A percentile compares a stretch with the other conserved stretches of the same genome.
These are phyloP conservation scores for Aquanectria penicillioides DNA, from an alignment of 2,329 filamentous ascomycete genomes.

Conservation along the genomic window DNA sequence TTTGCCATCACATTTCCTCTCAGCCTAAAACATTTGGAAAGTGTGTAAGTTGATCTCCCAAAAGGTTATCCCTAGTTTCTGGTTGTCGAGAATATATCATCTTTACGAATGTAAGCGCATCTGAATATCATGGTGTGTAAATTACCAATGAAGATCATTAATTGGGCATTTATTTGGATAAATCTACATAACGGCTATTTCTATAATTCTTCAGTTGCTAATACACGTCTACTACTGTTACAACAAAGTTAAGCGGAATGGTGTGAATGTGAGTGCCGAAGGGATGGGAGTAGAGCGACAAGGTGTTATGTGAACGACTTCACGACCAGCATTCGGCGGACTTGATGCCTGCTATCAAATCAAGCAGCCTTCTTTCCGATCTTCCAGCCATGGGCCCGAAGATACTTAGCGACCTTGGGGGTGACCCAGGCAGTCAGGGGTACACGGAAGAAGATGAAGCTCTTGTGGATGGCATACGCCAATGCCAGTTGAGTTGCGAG, in stretches of 20 bases:
- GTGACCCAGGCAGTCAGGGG: slow-evolving; percentile 90
- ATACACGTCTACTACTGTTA: slow-evolving; percentile 22
- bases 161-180: slow-evolving; percentile 4
- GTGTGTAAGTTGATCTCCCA: too few relatives aligned
- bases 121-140: too few relatives aligned
- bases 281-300: background rate
- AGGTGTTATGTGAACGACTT: too few relatives aligned
- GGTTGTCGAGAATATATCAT: too few relatives aligned
- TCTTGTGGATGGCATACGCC: slow-evolving; percentile 97
- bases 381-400: slow-evolving; percentile 92
- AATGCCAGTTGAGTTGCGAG: slow-evolving; percentile 85
- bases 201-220: slow-evolving; percentile 11
- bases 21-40: too few relatives aligned
- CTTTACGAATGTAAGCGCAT: too few relatives aligned
- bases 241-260: slow-evolving; percentile 12
- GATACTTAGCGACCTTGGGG: slow-evolving; percentile 90
- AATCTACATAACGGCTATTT: slow-evolving; percentile 5
- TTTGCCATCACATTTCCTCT: too few relatives aligned
- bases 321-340: too few relatives aligned
- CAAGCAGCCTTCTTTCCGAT: slow-evolving; percentile 76
- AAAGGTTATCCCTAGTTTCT: too few relatives aligned
- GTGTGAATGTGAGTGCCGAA: background rate
- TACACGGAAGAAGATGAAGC: slow-evolving; percentile 95
- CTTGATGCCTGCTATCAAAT: too few relatives aligned
- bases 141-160: too few relatives aligned